Evolutionary conservation across 2,329 filamentous ascomycete genomes (phyloP).

Genomic region (Fusarium nodosum): DNA sequence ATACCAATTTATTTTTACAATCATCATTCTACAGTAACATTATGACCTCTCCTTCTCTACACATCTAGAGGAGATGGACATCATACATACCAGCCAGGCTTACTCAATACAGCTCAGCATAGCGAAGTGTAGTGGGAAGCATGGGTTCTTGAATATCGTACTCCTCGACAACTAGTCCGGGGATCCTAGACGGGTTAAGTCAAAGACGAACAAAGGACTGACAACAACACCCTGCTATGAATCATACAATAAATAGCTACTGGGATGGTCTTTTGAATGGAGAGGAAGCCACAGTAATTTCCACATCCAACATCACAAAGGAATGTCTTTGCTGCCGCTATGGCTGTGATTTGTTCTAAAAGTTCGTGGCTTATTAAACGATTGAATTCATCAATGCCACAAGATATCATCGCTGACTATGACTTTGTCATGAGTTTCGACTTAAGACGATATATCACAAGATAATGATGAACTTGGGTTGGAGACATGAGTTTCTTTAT

Average conservation of each 20-base stretch:
- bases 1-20: background rate
- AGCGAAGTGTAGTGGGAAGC: background rate
- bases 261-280: background rate
- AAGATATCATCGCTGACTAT: too few relatives aligned
- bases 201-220: background rate
- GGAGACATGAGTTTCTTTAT: too few relatives aligned
- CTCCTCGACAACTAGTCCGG: background rate
- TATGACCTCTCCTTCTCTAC: background rate
- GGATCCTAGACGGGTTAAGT: background rate
- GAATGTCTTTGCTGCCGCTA: accelerated
- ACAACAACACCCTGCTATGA: background rate
- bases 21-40: background rate
- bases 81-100: background rate
- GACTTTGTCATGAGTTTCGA: background rate
- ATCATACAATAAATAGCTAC: background rate
- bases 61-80: accelerated
- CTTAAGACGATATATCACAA: accelerated
- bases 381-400: background rate
- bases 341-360: accelerated
- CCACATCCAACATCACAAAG: background rate
- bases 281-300: background rate
- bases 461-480: accelerated
- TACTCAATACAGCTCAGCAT: background rate
- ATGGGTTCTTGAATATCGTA: background rate
- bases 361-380: background rate